These are phyloP conservation scores for Waitea zeae DNA, from an alignment of 1,284 basidiomycete genomes.

Conservation along the genomic window DNA sequence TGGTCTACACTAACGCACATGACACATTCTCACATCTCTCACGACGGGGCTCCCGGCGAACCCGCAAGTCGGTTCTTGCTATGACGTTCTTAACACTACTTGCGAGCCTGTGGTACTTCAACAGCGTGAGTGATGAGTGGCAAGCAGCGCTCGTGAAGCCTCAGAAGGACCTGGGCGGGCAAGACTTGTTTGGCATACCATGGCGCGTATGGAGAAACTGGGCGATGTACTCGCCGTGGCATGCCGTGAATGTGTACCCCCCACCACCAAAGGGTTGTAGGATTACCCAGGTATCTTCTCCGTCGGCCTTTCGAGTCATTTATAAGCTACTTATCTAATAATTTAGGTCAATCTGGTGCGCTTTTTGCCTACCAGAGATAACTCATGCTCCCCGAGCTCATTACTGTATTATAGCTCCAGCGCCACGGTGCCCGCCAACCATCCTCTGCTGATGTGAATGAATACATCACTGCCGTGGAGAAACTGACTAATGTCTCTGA, in stretches of 20 bases:
- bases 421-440: conserved; percentile 75
- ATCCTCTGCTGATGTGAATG: conserved; percentile 27
- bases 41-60: too few species aligned
- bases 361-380: conserved; percentile 4
- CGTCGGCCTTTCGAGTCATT: neutral
- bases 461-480: conserved; percentile 29
- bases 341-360: conserved; percentile 45
- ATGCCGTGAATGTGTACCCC: conserved; percentile 25
- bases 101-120: too few species aligned
- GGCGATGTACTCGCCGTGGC: conserved; percentile 39
- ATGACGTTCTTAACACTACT: too few species aligned
- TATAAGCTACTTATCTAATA: neutral
- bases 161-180: too few species aligned
- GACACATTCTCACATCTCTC: too few species aligned
- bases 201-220: neutral
- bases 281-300: conserved; percentile 31
- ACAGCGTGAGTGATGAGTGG: too few species aligned
- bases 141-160: too few species aligned
- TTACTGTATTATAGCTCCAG: conserved; percentile 40
- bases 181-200: too few species aligned
- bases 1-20: too few species aligned
- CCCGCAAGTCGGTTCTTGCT: too few species aligned
- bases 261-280: conserved; percentile 28
- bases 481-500: conserved; percentile 29
- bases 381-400: conserved; percentile 4